phyloP scores from a whole-genome alignment of 1,139 yeast genomes.

The Torulaspora globosa region DNA sequence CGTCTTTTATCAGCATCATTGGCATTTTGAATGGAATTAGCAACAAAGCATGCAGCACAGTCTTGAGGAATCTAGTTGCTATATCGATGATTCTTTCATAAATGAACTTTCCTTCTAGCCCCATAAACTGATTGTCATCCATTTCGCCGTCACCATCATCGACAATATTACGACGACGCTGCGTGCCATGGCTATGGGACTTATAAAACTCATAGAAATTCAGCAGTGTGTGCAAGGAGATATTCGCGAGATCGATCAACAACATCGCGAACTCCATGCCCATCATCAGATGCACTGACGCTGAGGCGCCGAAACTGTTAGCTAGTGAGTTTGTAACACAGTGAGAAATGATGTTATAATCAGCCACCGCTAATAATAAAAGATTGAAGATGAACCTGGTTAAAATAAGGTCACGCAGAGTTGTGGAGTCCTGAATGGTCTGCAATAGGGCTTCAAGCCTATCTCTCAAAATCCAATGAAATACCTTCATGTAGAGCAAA shows the following conservation, averaged over 20 bases:
- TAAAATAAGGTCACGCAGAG: conserved; percentile 33
- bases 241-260: conserved; percentile 48
- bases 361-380: conserved; percentile 45
- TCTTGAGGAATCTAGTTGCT: conserved; percentile 43
- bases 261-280: conserved; percentile 75
- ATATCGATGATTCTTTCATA: conserved; percentile 59
- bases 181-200: conserved; percentile 14
- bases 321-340: conserved; percentile 40
- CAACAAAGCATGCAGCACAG: conserved; percentile 49
- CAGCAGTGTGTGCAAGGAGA: conserved; percentile 40
- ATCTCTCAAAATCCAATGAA: conserved; percentile 70
- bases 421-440: conserved; percentile 37
- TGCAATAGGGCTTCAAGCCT: conserved; percentile 54
- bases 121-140: conserved; percentile 32
- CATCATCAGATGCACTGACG: conserved; percentile 54
- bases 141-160: conserved; percentile 9
- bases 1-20: conserved; percentile 62
- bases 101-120: conserved; percentile 70
- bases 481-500: conserved; percentile 57
- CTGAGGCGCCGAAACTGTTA: conserved; percentile 38
- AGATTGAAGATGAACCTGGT: conserved; percentile 42
- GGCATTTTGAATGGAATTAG: conserved; percentile 56
- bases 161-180: conserved; percentile 2
- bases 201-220: conserved; percentile 53
- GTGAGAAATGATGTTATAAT: conserved; percentile 49